Conservation (phyloP, 768 basidiomycete genomes). For the Tylopilus sp. region DNA sequence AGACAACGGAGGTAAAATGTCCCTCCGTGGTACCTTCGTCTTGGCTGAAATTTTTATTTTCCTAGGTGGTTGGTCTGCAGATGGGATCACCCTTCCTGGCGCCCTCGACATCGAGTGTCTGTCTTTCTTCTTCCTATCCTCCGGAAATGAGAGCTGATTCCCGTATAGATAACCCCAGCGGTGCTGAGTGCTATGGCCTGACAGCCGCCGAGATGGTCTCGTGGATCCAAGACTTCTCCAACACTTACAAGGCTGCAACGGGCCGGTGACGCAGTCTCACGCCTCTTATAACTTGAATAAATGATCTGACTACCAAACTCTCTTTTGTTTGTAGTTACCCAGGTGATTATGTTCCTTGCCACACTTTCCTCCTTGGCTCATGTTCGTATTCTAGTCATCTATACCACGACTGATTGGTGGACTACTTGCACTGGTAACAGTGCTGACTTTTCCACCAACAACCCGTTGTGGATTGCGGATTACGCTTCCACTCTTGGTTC, state of each 20-base stretch:
- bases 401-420: slow-evolving; percentile 69
- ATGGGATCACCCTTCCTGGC: not conserved
- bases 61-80: not conserved
- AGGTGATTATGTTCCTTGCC: slow-evolving; percentile 24
- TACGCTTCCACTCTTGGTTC: slow-evolving; percentile 48
- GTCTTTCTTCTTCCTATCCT: slow-evolving; percentile 7
- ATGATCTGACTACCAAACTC: not conserved
- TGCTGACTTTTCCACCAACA: slow-evolving; percentile 43
- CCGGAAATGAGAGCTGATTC: not conserved
- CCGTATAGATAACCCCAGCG: slow-evolving; percentile 46
- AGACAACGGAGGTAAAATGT: not conserved
- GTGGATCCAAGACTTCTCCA: slow-evolving; percentile 61
- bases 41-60: not conserved
- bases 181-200: slow-evolving; percentile 52
- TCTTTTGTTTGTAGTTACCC: slow-evolving; percentile 33
- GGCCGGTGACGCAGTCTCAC: slow-evolving; percentile 35
- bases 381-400: slow-evolving; percentile 40
- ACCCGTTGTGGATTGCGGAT: slow-evolving; percentile 60
- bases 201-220: slow-evolving; percentile 51
- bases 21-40: no score
- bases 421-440: slow-evolving; percentile 60
- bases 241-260: slow-evolving; percentile 50
- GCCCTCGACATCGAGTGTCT: slow-evolving; percentile 59
- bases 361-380: not conserved
- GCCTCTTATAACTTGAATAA: not conserved